Evolutionary conservation across 163 green algal species (phyloP), one percentile per base, ranked within the genome.

Genomic region (Scenedesmus sp.): DNA sequence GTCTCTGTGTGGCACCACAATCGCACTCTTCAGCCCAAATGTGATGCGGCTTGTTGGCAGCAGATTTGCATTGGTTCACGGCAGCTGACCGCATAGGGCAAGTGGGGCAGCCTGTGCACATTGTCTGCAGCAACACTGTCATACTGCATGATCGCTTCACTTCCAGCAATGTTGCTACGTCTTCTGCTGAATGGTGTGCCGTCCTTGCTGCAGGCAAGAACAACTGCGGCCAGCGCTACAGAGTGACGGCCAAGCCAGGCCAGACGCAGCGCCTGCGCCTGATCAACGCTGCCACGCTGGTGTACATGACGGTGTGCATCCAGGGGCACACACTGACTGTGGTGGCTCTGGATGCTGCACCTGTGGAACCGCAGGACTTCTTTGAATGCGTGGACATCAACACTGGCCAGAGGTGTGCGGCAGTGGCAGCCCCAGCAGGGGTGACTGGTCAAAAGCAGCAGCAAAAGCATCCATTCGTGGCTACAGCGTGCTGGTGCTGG

Each of bases 241-340:
- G 20, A 30, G 37, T 96, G 56, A 92, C 76, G 0, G 94, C 96
- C 0, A 49, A 93, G 76, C n/a, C 91, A 0, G 93, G 92, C 83
- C 95, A 94, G 88, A 93, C 87, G 0, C 95, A 95, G 91, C 86
- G 88, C 6, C 26, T 97, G 49, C 91, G 95, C 5, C 51, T 97
- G 44, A 95, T 97, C 90, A 95, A 93, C 83, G 90, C 61, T 0
- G 92, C 43, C 43, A 91, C 90, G 0, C 94, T 96, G 37, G 61
- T 92, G 16, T 96, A 96, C 91, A 93, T 94, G 78, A 96, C 92
- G 0, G 84, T 97, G 1, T 96, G 94, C 91, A 95, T 97, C 83
- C 92, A 95, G 56, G 89, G 81, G 1, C 95, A 97, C 86, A 93
- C 93, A 10, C 59, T 97, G 43, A 95, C 91, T 0, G 81, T 97